These are phyloP conservation scores for Eutrema heterophyllum DNA, from an alignment of 345 rosid species.

Conservation along the genomic window DNA sequence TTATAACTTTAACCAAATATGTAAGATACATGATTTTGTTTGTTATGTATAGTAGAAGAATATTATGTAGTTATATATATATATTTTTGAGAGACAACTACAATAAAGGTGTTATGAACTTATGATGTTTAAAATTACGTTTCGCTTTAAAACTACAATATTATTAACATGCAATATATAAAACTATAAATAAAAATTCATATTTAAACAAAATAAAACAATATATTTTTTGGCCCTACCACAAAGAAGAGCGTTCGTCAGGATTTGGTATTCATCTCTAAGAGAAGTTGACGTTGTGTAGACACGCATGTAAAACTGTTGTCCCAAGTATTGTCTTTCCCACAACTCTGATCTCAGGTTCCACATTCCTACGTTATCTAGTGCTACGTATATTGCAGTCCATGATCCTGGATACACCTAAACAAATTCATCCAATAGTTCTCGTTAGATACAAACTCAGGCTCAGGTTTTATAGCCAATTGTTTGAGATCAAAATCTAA, in stretches of 20 bases:
- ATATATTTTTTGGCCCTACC: slow-evolving; percentile 1
- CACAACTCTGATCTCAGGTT: slow-evolving; percentile 72
- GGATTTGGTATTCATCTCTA: slow-evolving; percentile 3
- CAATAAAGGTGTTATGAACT: too few species aligned
- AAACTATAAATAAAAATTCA: too few species aligned
- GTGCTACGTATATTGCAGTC: slow-evolving; percentile 61
- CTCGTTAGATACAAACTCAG: background rate
- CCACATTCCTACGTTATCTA: slow-evolving; percentile 61
- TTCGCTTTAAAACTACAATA: too few species aligned
- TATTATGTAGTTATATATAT: too few species aligned
- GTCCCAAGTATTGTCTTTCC: slow-evolving; percentile 88
- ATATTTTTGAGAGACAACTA: too few species aligned
- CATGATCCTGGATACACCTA: slow-evolving; percentile 29
- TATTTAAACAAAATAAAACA: too few species aligned
- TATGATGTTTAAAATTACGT: too few species aligned
- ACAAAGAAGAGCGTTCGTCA: slow-evolving; percentile 5
- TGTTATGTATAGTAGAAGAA: too few species aligned
- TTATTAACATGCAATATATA: too few species aligned
- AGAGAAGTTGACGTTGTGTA: slow-evolving; percentile 37
- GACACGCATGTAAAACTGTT: slow-evolving; percentile 71
- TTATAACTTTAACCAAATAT: too few species aligned
- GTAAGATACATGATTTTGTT: too few species aligned
- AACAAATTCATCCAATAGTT: background rate
- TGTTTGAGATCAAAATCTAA: background rate
- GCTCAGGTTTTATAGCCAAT: background rate